phyloP scores from a whole-genome alignment of 2,329 filamentous ascomycete genomes.

The Diplodia sapinea region DNA sequence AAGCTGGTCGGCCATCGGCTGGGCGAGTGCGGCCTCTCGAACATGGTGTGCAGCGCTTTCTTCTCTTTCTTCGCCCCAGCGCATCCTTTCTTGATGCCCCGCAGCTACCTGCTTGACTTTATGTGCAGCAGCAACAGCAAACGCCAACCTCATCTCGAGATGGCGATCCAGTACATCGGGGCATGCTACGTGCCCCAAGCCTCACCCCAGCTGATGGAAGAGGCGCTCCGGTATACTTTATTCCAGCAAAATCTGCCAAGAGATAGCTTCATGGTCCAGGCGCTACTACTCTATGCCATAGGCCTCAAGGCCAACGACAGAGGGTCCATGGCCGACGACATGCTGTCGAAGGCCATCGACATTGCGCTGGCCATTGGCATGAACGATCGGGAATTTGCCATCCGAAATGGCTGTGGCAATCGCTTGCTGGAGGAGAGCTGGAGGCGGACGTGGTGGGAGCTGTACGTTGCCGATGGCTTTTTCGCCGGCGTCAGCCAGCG shows the following conservation, averaged over 20 bases:
- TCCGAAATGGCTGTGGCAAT: constrained; percentile 66
- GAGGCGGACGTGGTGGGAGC: constrained; percentile 89
- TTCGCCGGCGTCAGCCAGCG: constrained; percentile 78
- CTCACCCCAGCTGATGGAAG: constrained; percentile 54
- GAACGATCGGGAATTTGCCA: constrained; percentile 71
- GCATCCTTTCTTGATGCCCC: constrained; percentile 63
- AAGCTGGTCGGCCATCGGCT: neutral
- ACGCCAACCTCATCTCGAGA: constrained; percentile 53
- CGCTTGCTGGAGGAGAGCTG: constrained; percentile 79
- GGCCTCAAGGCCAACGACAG: constrained; percentile 78
- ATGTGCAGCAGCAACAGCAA: constrained; percentile 46
- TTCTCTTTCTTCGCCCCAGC: constrained; percentile 60
- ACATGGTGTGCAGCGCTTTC: constrained; percentile 48
- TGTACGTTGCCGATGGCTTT: constrained; percentile 83
- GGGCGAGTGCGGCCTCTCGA: neutral
- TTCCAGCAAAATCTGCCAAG: constrained; percentile 41
- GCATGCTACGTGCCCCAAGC: constrained; percentile 58
- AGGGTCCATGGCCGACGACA: constrained; percentile 69
- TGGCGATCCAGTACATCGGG: constrained; percentile 63
- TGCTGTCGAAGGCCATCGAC: constrained; percentile 71
- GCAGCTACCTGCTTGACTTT: constrained; percentile 47
- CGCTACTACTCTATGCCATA: constrained; percentile 76
- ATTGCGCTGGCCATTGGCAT: constrained; percentile 78
- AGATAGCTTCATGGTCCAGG: constrained; percentile 70
- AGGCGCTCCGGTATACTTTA: constrained; percentile 44